A percentile compares a stretch with the other conserved stretches of the same genome.
phyloP scores from a whole-genome alignment of 1,284 basidiomycete species.

The Thelephora terrestris region DNA sequence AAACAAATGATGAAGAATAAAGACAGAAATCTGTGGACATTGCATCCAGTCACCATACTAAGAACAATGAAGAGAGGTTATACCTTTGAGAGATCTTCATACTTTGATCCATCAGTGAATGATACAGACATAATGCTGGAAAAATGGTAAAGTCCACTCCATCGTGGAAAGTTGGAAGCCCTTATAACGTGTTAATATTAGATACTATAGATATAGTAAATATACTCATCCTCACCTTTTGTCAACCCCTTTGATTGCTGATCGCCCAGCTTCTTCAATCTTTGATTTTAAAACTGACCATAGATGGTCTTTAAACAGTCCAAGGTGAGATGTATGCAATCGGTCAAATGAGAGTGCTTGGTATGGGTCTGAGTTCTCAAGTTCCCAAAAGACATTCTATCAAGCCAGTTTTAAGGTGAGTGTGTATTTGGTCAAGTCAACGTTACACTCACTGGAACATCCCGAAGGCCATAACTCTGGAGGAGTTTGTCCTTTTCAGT shows the following conservation, averaged over 20 bases:
- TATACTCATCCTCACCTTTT: background rate
- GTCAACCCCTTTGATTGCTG: background rate
- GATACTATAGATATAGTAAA: constrained; percentile 1
- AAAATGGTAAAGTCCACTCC: constrained; percentile 29
- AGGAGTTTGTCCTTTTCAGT: constrained; percentile 11
- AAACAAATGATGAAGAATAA: constrained; percentile 21
- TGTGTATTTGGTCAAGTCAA: background rate
- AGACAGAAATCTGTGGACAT: constrained; percentile 18
- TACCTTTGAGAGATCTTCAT: constrained; percentile 30
- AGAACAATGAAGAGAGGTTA: constrained; percentile 8
- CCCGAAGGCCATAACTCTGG: constrained; percentile 19
- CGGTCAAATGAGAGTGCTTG: constrained; percentile 25
- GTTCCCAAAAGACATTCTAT: too few relatives aligned
- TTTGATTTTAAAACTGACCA: constrained; percentile 16
- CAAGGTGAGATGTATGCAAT: constrained; percentile 26
- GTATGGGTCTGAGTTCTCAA: constrained; percentile 21
- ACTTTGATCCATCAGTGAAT: constrained; percentile 29
- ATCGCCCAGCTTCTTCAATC: constrained; percentile 8
- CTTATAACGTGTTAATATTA: constrained; percentile 1
- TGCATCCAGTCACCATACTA: background rate
- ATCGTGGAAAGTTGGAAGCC: constrained; percentile 20
- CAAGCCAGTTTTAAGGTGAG: constrained; percentile 28
- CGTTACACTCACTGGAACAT: constrained; percentile 19
- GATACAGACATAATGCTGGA: constrained; percentile 17
- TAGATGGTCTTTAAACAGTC: constrained; percentile 24